A percentile compares a stretch with the other conserved stretches of the same genome.
Evolutionary conservation across 164 flowering plant species (phyloP).

Genomic region (Nelumbo lutea): DNA sequence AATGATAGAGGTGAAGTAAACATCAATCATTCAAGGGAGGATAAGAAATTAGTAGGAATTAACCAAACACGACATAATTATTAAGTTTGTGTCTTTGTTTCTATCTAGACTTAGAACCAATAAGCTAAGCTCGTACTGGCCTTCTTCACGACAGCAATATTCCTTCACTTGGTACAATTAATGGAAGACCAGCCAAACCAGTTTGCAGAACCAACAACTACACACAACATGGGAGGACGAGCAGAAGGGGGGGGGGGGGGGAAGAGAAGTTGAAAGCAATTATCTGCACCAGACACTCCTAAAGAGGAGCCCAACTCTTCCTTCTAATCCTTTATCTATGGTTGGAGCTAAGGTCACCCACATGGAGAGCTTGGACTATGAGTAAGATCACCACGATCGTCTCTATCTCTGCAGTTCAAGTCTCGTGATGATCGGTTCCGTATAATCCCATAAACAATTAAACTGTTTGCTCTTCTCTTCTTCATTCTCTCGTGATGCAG

Average conservation of each 20-base stretch:
- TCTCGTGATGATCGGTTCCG: background rate
- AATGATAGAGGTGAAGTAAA: too few species aligned
- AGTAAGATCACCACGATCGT: slow-evolving; percentile 34
- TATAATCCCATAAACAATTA: background rate
- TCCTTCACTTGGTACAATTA: background rate
- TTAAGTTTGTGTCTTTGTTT: too few species aligned
- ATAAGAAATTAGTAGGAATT: background rate
- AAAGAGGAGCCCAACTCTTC: slow-evolving; percentile 57
- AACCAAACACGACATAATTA: slow-evolving; percentile 13
- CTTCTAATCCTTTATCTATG: slow-evolving; percentile 66
- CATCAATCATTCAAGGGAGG: too few species aligned
- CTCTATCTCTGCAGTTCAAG: background rate
- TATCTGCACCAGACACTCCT: slow-evolving; percentile 55
- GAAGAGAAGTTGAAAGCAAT: slow-evolving; percentile 69
- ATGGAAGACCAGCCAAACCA: slow-evolving; percentile 31
- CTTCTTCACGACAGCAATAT: background rate
- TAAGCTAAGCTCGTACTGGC: background rate
- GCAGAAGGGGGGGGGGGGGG: slow-evolving; percentile 27
- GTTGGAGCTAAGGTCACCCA: slow-evolving; percentile 84
- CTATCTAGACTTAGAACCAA: slow-evolving; percentile 14
- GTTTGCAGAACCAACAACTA: slow-evolving; percentile 19
- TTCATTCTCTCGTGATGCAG: slow-evolving; percentile 29
- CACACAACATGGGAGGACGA: slow-evolving; percentile 10
- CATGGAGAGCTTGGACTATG: slow-evolving; percentile 91
- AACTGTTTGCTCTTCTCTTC: slow-evolving; percentile 1